Conservation (phyloP, 2,329 filamentous ascomycete genomes). For the Ophiostoma ips region DNA sequence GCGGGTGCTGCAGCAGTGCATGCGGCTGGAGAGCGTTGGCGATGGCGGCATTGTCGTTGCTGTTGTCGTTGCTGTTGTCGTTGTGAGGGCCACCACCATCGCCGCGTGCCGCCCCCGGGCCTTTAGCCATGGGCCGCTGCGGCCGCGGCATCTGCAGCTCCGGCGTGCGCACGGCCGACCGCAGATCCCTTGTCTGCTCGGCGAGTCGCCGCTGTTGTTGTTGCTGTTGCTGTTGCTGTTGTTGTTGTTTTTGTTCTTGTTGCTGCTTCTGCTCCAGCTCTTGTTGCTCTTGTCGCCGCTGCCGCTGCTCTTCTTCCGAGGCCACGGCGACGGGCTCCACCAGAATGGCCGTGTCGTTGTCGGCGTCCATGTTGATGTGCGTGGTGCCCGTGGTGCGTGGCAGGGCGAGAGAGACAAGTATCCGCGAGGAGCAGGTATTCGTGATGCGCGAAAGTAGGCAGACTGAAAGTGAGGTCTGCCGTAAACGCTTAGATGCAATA, state of each 20-base stretch:
- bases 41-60: slow-evolving; percentile 13
- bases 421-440: no score
- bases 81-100: no score
- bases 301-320: no score
- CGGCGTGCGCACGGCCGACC: slow-evolving; percentile 21
- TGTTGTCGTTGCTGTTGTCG: not conserved
- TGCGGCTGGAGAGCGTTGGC: not conserved
- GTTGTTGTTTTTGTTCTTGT: no score
- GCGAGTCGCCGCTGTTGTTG: no score
- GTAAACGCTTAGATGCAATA: no score
- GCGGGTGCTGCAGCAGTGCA: not conserved
- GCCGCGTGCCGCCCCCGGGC: no score
- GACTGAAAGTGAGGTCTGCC: no score
- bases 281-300: not conserved
- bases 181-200: not conserved
- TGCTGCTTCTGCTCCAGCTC: no score
- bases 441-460: no score
- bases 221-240: not conserved
- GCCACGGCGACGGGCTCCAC: not conserved
- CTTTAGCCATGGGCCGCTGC: no score
- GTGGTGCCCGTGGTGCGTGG: not conserved
- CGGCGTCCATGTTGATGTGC: slow-evolving; percentile 12
- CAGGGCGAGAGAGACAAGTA: no score
- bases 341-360: slow-evolving; percentile 5
- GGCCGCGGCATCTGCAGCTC: slow-evolving; percentile 19